Evolutionary conservation across 768 basidiomycete species (phyloP).

Genomic region (Pleurotus pulmonarius): DNA sequence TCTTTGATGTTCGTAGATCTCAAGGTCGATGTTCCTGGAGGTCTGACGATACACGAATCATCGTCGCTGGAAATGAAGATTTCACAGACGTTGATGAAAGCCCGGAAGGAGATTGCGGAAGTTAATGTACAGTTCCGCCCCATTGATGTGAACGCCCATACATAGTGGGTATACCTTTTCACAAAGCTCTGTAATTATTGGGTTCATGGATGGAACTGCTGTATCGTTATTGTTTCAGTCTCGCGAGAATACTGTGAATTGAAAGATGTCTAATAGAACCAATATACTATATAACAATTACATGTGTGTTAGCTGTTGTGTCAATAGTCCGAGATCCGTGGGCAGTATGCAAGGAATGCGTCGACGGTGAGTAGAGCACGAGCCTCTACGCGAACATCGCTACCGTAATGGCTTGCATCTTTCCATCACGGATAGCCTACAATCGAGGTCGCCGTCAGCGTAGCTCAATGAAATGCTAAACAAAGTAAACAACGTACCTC

Average conservation of each 20-base stretch:
- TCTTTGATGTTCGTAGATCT: slow-evolving; percentile 84
- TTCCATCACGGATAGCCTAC: slow-evolving; percentile 66
- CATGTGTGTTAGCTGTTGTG: neutral
- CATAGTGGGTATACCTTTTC: neutral
- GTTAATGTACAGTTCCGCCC: slow-evolving; percentile 65
- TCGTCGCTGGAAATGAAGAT: slow-evolving; percentile 64
- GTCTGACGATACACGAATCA: slow-evolving; percentile 54
- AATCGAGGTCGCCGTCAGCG: slow-evolving; percentile 3
- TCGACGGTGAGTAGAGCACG: too few relatives aligned
- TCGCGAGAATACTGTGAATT: too few relatives aligned
- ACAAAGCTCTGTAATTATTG: neutral
- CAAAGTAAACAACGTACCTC: slow-evolving; percentile 38
- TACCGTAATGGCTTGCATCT: slow-evolving; percentile 56
- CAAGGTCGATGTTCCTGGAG: slow-evolving; percentile 61
- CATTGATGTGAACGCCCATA: slow-evolving; percentile 16
- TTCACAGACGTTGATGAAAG: slow-evolving; percentile 44
- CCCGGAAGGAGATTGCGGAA: slow-evolving; percentile 66
- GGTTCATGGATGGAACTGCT: too few relatives aligned
- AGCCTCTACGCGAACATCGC: slow-evolving; percentile 38
- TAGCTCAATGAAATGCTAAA: neutral
- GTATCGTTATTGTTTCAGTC: too few relatives aligned
- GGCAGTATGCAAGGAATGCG: too few relatives aligned
- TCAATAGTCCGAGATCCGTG: too few relatives aligned
- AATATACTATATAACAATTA: neutral
- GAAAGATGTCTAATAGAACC: too few relatives aligned